phyloP scores from a whole-genome alignment of 78 protist species.

The Guillardia theta region DNA sequence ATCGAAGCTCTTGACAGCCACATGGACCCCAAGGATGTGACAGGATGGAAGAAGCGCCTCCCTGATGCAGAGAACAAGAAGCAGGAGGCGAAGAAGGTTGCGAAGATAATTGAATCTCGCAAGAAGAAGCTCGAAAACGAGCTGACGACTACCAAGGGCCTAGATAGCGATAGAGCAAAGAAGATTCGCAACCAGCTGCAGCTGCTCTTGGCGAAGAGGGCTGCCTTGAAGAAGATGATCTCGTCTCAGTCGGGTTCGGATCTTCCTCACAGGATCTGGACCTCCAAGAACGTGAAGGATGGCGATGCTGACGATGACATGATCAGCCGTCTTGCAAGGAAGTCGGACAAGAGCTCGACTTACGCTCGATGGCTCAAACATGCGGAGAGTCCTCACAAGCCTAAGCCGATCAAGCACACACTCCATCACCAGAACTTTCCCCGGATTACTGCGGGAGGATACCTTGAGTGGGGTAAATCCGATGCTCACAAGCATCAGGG shows the following conservation, averaged over 20 bases:
- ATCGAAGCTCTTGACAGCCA: not conserved
- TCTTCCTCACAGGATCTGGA: not conserved
- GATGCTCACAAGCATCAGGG: not conserved
- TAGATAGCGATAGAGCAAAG: not conserved
- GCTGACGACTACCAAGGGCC: not conserved
- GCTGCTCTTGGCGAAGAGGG: not conserved
- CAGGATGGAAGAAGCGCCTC: not conserved
- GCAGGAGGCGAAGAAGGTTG: not conserved
- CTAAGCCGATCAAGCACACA: not conserved
- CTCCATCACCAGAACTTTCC: too few species aligned
- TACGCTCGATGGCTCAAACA: not conserved
- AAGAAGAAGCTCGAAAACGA: not conserved
- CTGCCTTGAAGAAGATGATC: not conserved
- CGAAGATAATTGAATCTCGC: not conserved
- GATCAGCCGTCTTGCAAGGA: not conserved
- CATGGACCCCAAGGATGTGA: not conserved
- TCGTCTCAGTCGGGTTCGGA: not conserved
- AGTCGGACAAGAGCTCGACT: not conserved
- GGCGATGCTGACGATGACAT: not conserved
- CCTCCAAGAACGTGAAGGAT: not conserved
- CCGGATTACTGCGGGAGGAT: not conserved
- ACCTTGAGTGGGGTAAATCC: not conserved
- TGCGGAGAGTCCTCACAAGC: not conserved
- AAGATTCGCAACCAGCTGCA: not conserved
- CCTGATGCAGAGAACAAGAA: not conserved